Base-by-base conservation (phyloP, 441 rosid species). In the Gossypium gossypioides region DNA sequence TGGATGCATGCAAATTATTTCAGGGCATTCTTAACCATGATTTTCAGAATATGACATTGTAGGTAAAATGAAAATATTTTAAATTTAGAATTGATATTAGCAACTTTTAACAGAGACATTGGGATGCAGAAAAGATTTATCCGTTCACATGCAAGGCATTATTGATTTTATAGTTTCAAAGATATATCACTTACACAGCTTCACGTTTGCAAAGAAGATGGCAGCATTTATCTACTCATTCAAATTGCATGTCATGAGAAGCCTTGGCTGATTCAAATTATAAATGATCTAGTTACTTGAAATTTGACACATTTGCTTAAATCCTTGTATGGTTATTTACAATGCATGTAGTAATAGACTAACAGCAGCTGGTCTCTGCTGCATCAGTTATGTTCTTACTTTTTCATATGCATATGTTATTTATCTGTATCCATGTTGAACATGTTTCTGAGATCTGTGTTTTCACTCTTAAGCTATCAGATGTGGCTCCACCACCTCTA, bases 401-500 rank as follows among this genome's bases (percentile, higher is more conserved):
- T 60, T 60, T 60, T 32, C 44, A 15, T 60, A 15, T 60, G 21
- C 15, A 62, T 62, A 34, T 34, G n/a, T 18, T 62, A 4, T 34
- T 34, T 62, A 34, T 16, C 22, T 60, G 44, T 60, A 29, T 60
- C 46, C 10, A 1, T 32, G 65, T 60, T 32, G 44, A 18, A 7
- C 32, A 19, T 70, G 70, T 74, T 55, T 72, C 44, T 68, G 8
- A 62, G 34, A 40, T 22, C 44, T 25, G 19, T 71, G 40, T 69
- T 62, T 51, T 67, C 34, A 44, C 72, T 55, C 50, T 83, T 72
- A 79, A 86, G 87, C 79, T 79, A 67, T 68, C 78, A 72, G 84
- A 81, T 79, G 78, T 78, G 75, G 82, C 77, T 59, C 86, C 86
- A 56, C 80, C 83, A 21, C 75, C 83, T 40, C 75, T 76, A 8